Evolutionary conservation across 306 rosid genomes (phyloP).

Genomic region (Dicorynia guianensis): DNA sequence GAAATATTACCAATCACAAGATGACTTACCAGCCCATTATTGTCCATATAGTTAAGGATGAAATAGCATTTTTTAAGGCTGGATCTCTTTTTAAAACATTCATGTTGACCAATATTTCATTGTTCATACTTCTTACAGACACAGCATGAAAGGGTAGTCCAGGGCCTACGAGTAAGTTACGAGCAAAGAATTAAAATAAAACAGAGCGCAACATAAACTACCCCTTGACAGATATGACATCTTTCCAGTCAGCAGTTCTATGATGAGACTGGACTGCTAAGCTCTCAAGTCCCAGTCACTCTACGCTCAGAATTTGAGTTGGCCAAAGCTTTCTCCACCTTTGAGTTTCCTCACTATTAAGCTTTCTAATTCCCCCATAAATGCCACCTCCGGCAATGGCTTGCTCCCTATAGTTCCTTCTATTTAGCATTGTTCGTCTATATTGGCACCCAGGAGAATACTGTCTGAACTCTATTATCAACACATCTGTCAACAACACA

Average conservation of each 20-base stretch:
- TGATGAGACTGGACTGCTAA: background rate
- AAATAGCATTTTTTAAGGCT: too few species aligned
- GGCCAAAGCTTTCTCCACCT: conserved; percentile 63
- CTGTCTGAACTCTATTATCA: conserved; percentile 64
- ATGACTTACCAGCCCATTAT: too few species aligned
- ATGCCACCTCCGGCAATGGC: conserved; percentile 55
- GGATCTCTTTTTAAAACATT: too few species aligned
- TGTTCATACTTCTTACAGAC: too few species aligned
- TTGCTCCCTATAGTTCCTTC: conserved; percentile 51
- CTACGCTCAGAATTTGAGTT: conserved; percentile 34
- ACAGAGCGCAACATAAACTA: background rate
- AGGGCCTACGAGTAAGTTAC: background rate
- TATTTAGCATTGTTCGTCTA: conserved; percentile 51
- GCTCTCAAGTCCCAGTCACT: background rate
- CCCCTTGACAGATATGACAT: background rate
- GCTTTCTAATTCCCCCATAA: conserved; percentile 67
- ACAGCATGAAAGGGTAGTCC: background rate
- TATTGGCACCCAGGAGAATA: conserved; percentile 51
- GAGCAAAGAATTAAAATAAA: background rate
- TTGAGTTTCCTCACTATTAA: conserved; percentile 45
- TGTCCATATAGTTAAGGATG: too few species aligned
- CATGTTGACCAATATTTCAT: too few species aligned
- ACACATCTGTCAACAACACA: conserved; percentile 30
- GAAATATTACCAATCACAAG: too few species aligned
- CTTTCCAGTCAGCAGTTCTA: background rate